These are phyloP conservation scores for Trametes villosa DNA, from an alignment of 768 basidiomycete species.

Conservation along the genomic window DNA sequence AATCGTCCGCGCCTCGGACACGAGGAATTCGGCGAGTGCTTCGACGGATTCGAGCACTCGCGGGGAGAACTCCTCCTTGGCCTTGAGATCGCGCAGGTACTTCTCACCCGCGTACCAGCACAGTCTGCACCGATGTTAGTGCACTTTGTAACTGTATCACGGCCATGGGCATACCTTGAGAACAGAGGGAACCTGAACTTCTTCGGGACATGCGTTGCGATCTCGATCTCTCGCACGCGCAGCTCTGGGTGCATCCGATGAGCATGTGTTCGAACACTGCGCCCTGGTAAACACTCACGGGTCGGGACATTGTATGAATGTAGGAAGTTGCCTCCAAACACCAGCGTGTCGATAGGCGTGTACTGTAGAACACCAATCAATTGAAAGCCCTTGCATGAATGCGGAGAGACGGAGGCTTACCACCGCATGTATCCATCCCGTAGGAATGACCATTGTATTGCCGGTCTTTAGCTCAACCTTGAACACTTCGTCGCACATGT, in stretches of 20 bases:
- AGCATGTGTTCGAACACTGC: neutral
- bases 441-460: slow-evolving; percentile 93
- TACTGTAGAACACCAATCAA: slow-evolving; percentile 54
- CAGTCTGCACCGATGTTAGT: slow-evolving; percentile 50
- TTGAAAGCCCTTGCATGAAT: neutral
- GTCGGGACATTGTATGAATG: slow-evolving; percentile 90
- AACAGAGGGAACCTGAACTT: slow-evolving; percentile 37
- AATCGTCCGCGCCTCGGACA: slow-evolving; percentile 72
- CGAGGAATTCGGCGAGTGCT: slow-evolving; percentile 76
- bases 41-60: slow-evolving; percentile 75
- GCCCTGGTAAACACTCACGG: slow-evolving; percentile 54
- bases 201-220: slow-evolving; percentile 89
- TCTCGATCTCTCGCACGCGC: slow-evolving; percentile 88
- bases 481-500: slow-evolving; percentile 88
- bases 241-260: slow-evolving; percentile 59
- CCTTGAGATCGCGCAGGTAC: slow-evolving; percentile 72
- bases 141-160: neutral
- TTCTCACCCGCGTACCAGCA: slow-evolving; percentile 92
- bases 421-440: slow-evolving; percentile 98
- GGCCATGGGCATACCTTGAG: slow-evolving; percentile 25
- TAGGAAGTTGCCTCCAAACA: slow-evolving; percentile 97
- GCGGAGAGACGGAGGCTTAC: slow-evolving; percentile 50
- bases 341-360: slow-evolving; percentile 90
- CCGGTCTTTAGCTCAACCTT: slow-evolving; percentile 78
- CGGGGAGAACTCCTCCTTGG: slow-evolving; percentile 51